Conservation (phyloP, 106 monocot genomes). For the Xerophyta viscosa region DNA sequence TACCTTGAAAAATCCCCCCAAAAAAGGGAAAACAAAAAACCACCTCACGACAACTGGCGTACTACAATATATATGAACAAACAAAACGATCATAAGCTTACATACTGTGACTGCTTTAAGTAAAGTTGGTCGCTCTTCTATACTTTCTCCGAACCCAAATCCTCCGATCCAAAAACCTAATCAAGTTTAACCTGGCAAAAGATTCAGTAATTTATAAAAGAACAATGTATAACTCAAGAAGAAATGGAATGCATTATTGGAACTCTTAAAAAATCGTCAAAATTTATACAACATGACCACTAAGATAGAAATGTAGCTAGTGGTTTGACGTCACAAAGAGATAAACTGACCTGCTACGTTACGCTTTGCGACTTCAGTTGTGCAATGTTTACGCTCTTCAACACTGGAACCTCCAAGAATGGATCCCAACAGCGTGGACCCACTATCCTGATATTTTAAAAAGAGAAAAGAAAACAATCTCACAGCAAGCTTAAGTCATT, state of each 20-base stretch:
- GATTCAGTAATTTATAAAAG: slow-evolving; percentile 3
- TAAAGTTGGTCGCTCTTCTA: slow-evolving; percentile 70
- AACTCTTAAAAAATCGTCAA: too few species aligned
- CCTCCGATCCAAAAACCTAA: slow-evolving; percentile 96
- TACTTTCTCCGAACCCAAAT: slow-evolving; percentile 88
- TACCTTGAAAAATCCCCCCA: too few species aligned
- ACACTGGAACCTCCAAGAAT: slow-evolving; percentile 75
- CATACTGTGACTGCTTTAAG: slow-evolving; percentile 70
- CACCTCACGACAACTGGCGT: too few species aligned
- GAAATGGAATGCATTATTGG: too few species aligned
- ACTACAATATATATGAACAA: too few species aligned
- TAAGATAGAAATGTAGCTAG: too few species aligned
- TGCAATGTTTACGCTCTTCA: slow-evolving; percentile 72
- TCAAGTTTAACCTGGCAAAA: slow-evolving; percentile 2
- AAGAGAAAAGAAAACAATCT: too few species aligned
- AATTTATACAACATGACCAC: too few species aligned
- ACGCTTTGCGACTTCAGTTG: slow-evolving; percentile 64
- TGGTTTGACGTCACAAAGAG: not conserved
- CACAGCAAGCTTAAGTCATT: too few species aligned
- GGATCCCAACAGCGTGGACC: slow-evolving; percentile 48
- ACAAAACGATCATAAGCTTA: not conserved
- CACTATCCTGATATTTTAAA: slow-evolving; percentile 35
- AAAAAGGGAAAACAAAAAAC: too few species aligned
- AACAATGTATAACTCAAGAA: not conserved
- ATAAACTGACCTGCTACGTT: slow-evolving; percentile 63